A percentile compares a stretch with the other conserved stretches of the same genome.
These are phyloP conservation scores for Talaromyces stipitatus DNA, from an alignment of 495 filamentous ascomycete species.

Conservation along the genomic window DNA sequence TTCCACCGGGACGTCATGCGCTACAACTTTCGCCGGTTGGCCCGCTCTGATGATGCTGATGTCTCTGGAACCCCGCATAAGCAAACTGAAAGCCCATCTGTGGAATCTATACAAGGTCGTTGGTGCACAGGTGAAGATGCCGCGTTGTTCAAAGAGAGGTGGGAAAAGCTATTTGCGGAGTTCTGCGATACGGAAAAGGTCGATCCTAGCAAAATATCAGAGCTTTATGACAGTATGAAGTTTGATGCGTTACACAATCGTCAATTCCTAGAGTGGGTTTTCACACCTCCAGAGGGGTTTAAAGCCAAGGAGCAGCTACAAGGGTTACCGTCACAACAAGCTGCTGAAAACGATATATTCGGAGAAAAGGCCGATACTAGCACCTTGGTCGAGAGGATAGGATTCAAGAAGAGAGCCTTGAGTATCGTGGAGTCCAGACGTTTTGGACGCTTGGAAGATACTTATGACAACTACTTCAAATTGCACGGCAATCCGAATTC, in stretches of 20 bases:
- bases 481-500: conserved; percentile 70
- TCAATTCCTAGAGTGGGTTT: conserved; percentile 95
- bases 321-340: conserved; percentile 8
- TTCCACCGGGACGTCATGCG: conserved; percentile 94
- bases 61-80: conserved; percentile 18
- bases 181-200: conserved; percentile 97
- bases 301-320: conserved; percentile 22
- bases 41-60: conserved; percentile 44
- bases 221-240: conserved; percentile 98
- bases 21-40: conserved; percentile 76
- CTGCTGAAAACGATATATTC: conserved; percentile 13
- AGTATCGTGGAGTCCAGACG: conserved; percentile 33
- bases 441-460: conserved; percentile 36
- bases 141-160: conserved; percentile 88
- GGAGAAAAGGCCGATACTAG: conserved; percentile 30
- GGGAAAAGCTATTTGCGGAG: conserved; percentile 97
- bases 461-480: conserved; percentile 72
- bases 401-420: conserved; percentile 36
- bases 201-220: conserved; percentile 94
- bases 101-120: conserved; percentile 70
- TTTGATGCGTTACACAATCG: conserved; percentile 97
- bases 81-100: conserved; percentile 39
- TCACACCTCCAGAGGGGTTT: conserved; percentile 69
- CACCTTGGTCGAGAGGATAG: conserved; percentile 40
- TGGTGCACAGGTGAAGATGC: conserved; percentile 98